Base-by-base conservation (phyloP, 2,329 filamentous ascomycete species). In the Diaporthe amygdali region DNA sequence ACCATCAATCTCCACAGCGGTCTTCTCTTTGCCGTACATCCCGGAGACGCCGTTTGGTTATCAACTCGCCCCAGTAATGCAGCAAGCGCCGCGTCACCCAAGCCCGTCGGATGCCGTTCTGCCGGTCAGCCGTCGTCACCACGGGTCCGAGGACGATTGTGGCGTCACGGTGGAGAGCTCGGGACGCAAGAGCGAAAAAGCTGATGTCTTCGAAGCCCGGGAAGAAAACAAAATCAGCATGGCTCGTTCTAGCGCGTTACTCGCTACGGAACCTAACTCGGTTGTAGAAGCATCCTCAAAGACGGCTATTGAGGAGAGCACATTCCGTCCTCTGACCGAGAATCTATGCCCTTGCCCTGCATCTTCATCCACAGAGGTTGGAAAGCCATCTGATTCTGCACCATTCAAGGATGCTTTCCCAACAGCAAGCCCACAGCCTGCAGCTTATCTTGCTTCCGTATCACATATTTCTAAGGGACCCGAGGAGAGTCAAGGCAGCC, bases 161-260 rank as follows among this genome's bases (percentile, higher is more conserved):
- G 17, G 17, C 10, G 32, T 66, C 15, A 66, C 66, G 15, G 64
- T 46, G 30, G 72, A 76, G 34, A 51, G 39, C 22, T 68, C 76
- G 15, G 75, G 74, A n/a, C 55, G 44, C 12, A 77, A 70, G 63
- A 72, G 74, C 5, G 76, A 76, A 5, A 78, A 78, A 54, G 10
- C 47, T 5, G 76, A 76, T n/a, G 77, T 72, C 51, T 79, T 78
- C 34, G 70, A 69, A 6, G 77, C 78, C 14, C 73, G 77, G 9
- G 75, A 77, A 49, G 66, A 72, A 3, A 79, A 79, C 71, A 79
- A 75, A 61, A 34, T 54, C 9, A 44, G 32, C 7, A 44, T 71
- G 46, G 22, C 70, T 51, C 44, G 30, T 39, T 47, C 66, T 17
- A 25, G 44, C 5, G n/a, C 34, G 14, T 15, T 10, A 2, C 17